Evolutionary conservation across 1,284 basidiomycete species (phyloP).

Genomic region (Cutaneotrichosporon cyanovorans): DNA sequence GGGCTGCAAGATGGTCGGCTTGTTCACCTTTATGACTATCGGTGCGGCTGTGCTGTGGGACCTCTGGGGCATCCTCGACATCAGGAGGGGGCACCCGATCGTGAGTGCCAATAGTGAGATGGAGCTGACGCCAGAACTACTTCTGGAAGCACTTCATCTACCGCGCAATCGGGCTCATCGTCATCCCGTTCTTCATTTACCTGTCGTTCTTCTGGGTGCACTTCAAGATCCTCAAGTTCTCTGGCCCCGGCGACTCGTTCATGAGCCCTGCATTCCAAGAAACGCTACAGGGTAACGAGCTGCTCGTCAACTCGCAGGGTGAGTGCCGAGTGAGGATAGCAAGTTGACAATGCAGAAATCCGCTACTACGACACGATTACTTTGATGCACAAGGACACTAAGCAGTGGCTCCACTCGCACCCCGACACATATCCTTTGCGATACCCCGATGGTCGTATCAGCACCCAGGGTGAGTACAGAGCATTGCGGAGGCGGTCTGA

Average conservation of each 20-base stretch:
- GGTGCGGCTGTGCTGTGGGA: conserved; percentile 88
- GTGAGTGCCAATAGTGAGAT: conserved; percentile 49
- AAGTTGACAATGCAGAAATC: conserved; percentile 58
- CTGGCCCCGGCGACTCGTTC: conserved; percentile 89
- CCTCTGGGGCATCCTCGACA: conserved; percentile 89
- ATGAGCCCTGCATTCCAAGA: conserved; percentile 99
- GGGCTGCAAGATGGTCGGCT: conserved; percentile 96
- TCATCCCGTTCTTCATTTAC: conserved; percentile 82
- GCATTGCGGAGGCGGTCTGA: background rate
- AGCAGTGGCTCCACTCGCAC: conserved; percentile 90
- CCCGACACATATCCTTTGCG: conserved; percentile 79
- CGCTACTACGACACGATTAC: conserved; percentile 86
- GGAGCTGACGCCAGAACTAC: conserved; percentile 57
- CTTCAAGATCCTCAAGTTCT: conserved; percentile 80
- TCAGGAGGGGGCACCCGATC: conserved; percentile 67
- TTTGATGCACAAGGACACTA: conserved; percentile 84
- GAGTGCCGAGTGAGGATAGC: conserved; percentile 2
- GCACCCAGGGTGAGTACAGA: conserved; percentile 58
- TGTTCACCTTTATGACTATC: conserved; percentile 82
- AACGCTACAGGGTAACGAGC: conserved; percentile 83
- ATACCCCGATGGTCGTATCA: conserved; percentile 94
- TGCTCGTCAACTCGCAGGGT: conserved; percentile 86
- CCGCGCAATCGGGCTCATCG: conserved; percentile 76
- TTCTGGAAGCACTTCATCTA: conserved; percentile 85
- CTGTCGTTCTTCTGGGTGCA: conserved; percentile 95